Percentiles rank a stretch among this genome's conserved stretches.
phyloP scores from a whole-genome alignment of 257 asterid species.

The Leonotis leonurus region DNA sequence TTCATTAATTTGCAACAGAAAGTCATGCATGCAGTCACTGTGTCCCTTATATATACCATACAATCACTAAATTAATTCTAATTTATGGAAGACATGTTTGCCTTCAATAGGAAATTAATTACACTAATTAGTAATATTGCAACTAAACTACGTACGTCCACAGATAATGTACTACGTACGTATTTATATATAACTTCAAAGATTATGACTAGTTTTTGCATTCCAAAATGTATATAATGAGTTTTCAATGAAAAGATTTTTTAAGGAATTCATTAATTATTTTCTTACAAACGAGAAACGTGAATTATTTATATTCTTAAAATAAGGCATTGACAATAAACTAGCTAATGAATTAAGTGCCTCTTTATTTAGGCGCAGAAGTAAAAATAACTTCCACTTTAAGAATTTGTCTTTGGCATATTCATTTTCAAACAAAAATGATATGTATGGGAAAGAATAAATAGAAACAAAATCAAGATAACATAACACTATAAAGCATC shows the following conservation, averaged over 20 bases:
- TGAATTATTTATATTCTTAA: neutral
- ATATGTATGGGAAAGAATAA: neutral
- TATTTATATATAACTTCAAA: too few species aligned
- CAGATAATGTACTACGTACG: too few species aligned
- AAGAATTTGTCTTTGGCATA: neutral
- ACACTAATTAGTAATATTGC: neutral
- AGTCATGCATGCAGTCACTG: neutral
- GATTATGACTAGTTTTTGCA: neutral
- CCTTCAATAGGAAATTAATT: constrained; percentile 1
- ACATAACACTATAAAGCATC: neutral
- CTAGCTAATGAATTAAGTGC: neutral
- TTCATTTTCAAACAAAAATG: neutral
- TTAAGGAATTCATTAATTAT: too few species aligned
- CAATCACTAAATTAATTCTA: neutral
- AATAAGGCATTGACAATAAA: neutral
- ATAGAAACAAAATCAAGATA: neutral
- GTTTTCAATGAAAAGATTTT: neutral
- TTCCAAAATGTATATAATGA: too few species aligned
- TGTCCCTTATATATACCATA: constrained; percentile 2
- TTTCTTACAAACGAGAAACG: too few species aligned
- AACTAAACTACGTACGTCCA: neutral
- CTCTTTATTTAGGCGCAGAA: neutral
- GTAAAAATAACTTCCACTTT: neutral
- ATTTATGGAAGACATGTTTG: constrained; percentile 3
- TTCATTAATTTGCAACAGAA: neutral